Base-by-base conservation (phyloP, 2,329 filamentous ascomycete species). In the Colletotrichum australisinense region DNA sequence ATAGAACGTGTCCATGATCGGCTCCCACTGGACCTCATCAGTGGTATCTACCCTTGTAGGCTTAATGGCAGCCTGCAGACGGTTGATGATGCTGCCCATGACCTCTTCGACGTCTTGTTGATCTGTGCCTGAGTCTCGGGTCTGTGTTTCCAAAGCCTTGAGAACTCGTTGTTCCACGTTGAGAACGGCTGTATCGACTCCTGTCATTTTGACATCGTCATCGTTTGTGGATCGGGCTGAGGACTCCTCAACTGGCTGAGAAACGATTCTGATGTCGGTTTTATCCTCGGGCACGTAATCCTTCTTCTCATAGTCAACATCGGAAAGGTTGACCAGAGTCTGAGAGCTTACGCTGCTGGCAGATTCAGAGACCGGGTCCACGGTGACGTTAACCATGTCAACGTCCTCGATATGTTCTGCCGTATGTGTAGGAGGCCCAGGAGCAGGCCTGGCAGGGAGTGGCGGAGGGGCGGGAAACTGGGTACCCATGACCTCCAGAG, bases 31-130 rank as follows among this genome's bases (percentile, higher is more conserved):
- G 75, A 97, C 93, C 3, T 93, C 93, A 57, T 92, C 85, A 35
- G 81, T 89, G 7, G 88, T 84, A 70, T 85, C 81, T 73, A 94
- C 90, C 42, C 89, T 85, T n/a, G 88, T 88, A 6, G 94, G 90
- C 70, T 89, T 92, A 79, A 98, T 95, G 2, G 96, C 95, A 65
- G 94, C 95, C 78, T 97, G 94, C n/a, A 98, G 87, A 63, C 97
- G 93, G 79, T 96, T 95, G 72, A 98, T 90, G 30, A 98, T 94
- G 78, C 96, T 97, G 72, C 95, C 95, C 85, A 98, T 95, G 58
- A 98, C 96, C 82, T 99, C 97, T 14, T 95, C 95, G 5, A 98
- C 96, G 83, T 99, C 97, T 83, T 99, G 95, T 79, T 99, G 97
- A 42, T 94, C 87, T 0, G 88, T 90, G 3, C 88, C 88, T 11